Conservation (phyloP, 2,329 filamentous ascomycete species). For the Aspergillus terreus region DNA sequence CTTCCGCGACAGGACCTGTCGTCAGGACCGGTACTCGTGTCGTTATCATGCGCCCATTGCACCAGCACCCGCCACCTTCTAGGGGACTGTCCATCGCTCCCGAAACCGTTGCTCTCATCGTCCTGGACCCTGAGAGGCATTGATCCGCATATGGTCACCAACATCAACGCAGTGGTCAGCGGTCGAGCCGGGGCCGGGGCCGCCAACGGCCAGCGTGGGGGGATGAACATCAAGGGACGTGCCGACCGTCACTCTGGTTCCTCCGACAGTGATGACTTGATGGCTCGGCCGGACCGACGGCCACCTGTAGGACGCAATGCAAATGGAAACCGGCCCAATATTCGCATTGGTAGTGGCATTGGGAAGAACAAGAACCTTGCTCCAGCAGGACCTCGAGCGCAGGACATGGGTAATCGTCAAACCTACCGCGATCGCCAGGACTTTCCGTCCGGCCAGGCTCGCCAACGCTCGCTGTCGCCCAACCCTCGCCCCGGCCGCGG, state of each 20-base stretch:
- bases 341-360: constrained; percentile 32
- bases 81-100: constrained; percentile 41
- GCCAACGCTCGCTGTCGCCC: constrained; percentile 33
- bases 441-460: constrained; percentile 17
- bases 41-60: constrained; percentile 44
- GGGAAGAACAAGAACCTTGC: constrained; percentile 25
- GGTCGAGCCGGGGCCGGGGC: constrained; percentile 11
- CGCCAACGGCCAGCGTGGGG: constrained; percentile 16
- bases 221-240: constrained; percentile 36
- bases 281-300: constrained; percentile 25
- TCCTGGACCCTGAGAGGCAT: constrained; percentile 39
- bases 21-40: constrained; percentile 33
- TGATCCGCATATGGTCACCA: constrained; percentile 35
- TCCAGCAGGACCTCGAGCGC: constrained; percentile 13
- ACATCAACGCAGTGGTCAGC: constrained; percentile 30
- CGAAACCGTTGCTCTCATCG: constrained; percentile 25
- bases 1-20: constrained; percentile 25
- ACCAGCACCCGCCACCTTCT: constrained; percentile 41
- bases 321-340: constrained; percentile 28
- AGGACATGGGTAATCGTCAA: constrained; percentile 13
- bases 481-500: constrained; percentile 17
- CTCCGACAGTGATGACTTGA: constrained; percentile 34
- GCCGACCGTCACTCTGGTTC: constrained; percentile 27
- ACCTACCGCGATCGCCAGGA: constrained; percentile 28
- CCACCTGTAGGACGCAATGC: constrained; percentile 23